phyloP scores from a whole-genome alignment of 257 asterid genomes.

The Scutellaria minor region DNA sequence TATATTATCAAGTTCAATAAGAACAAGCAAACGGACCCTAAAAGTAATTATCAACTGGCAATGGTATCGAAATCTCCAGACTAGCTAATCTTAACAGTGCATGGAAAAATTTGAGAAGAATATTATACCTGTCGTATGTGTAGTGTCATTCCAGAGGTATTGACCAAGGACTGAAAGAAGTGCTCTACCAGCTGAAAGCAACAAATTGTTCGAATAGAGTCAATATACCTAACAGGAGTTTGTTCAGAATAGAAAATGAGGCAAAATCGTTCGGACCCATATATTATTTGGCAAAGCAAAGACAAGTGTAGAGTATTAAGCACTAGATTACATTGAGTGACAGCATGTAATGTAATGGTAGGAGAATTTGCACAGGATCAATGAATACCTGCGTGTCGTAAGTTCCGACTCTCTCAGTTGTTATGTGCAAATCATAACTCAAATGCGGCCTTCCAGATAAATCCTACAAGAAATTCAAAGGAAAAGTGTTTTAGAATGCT shows the following conservation, averaged over 20 bases:
- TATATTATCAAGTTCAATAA: no score
- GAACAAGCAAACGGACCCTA: background rate
- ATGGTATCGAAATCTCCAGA: slow-evolving; percentile 12
- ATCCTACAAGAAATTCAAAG: slow-evolving; percentile 58
- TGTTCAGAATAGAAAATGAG: slow-evolving; percentile 15
- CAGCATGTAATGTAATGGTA: slow-evolving; percentile 5
- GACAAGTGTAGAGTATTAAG: background rate
- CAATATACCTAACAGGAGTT: background rate
- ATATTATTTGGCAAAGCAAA: slow-evolving; percentile 18
- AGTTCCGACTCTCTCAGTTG: slow-evolving; percentile 93
- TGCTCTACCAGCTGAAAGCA: slow-evolving; percentile 88
- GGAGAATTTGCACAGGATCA: slow-evolving; percentile 18
- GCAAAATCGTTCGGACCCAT: background rate
- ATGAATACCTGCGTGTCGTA: slow-evolving; percentile 82
- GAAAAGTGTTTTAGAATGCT: slow-evolving; percentile 9
- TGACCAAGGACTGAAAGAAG: slow-evolving; percentile 95
- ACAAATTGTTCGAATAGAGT: slow-evolving; percentile 32
- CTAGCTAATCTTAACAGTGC: slow-evolving; percentile 8
- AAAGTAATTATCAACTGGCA: background rate
- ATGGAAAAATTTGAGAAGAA: slow-evolving; percentile 11
- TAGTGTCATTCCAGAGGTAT: slow-evolving; percentile 97
- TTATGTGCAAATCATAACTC: slow-evolving; percentile 76
- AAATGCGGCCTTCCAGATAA: slow-evolving; percentile 95
- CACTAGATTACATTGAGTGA: background rate
- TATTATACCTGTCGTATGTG: slow-evolving; percentile 85